phyloP scores from a whole-genome alignment of 352 stramenopile species.

The Phytopythium montanum region DNA sequence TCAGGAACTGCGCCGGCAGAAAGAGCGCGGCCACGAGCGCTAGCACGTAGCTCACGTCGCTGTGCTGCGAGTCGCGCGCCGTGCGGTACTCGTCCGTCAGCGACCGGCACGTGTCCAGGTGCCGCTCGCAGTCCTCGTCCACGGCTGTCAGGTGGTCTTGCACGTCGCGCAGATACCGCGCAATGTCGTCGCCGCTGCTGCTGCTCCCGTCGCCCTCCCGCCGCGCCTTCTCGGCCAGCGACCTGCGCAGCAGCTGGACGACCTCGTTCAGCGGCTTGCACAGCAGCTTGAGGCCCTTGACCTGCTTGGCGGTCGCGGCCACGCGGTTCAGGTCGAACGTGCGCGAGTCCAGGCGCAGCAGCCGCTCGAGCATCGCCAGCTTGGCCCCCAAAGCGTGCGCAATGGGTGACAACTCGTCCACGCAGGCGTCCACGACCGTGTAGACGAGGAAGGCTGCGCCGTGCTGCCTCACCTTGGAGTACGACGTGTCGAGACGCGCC shows the following conservation, averaged over 20 bases:
- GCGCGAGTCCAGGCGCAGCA: constrained; percentile 50
- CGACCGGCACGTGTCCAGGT: constrained; percentile 62
- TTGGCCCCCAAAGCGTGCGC: constrained; percentile 70
- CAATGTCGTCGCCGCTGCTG: constrained; percentile 58
- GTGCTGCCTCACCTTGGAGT: constrained; percentile 82
- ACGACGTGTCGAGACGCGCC: constrained; percentile 61
- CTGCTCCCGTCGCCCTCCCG: constrained; percentile 35
- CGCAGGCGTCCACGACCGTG: constrained; percentile 78
- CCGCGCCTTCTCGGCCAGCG: background rate
- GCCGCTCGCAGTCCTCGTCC: constrained; percentile 76
- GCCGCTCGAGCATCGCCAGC: constrained; percentile 61
- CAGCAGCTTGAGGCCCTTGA: constrained; percentile 70
- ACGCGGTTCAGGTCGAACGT: constrained; percentile 61
- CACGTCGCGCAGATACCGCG: constrained; percentile 81
- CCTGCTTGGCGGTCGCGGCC: constrained; percentile 56
- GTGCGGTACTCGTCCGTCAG: constrained; percentile 72
- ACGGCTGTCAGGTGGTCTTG: constrained; percentile 83
- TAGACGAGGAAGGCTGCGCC: constrained; percentile 69
- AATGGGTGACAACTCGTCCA: constrained; percentile 79
- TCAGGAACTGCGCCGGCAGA: constrained; percentile 83
- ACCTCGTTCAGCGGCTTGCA: constrained; percentile 44
- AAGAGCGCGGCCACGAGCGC: constrained; percentile 82
- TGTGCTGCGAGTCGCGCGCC: constrained; percentile 56
- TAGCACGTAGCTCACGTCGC: constrained; percentile 76
- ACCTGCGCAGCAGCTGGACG: constrained; percentile 4